Base-by-base conservation (phyloP, 1,284 basidiomycete species). In the Meripilus lineatus region DNA sequence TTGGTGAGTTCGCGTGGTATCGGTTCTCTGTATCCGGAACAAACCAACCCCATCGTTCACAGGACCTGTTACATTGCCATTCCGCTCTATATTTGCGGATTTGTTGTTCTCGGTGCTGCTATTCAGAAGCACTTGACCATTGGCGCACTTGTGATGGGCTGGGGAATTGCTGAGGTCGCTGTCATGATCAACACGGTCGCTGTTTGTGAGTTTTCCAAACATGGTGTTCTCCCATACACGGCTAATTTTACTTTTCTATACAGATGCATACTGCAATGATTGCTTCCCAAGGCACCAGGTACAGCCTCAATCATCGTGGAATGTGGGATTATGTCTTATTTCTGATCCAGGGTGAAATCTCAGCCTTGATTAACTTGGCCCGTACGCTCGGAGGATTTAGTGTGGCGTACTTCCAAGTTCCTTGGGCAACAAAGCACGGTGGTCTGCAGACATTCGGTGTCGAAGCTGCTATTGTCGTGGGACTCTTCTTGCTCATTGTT, bases 121-220 rank as follows among this genome's bases (percentile, higher is more conserved):
- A 64, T 84, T 41, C 70, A 85, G 54, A 72, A 77, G 32, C 73
- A 81, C 48, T 61, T 84, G 8, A 72, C 69, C 34, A 62, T 77
- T 11, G 73, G 66, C 5, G 79, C 73, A 2, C 51, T 84, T 35
- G 66, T 84, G 8, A 72, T 84, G 67, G 81, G 81, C 3, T 84
- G 82, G 82, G 81, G 80, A 1, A 75, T 83, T 35, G 73, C 80
- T 0, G 71, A 79, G 47, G 59, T 77, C 4, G 68, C 77, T 0
- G 63, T 75, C 46, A 84, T 84, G 80, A 68, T 84, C 52, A 77
- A 74, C 53, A 84, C 82, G 0, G 79, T 82, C 24, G 79, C 74
- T 1, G 67, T 83, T 38, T 83, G 75, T 79, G 39, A 45, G 76
- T 64, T 10, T 38, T 34, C 10, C 10, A 22, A 7, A 38, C 40